phyloP scores from a whole-genome alignment of 2,329 filamentous ascomycete genomes.

The Cytospora leucostoma region DNA sequence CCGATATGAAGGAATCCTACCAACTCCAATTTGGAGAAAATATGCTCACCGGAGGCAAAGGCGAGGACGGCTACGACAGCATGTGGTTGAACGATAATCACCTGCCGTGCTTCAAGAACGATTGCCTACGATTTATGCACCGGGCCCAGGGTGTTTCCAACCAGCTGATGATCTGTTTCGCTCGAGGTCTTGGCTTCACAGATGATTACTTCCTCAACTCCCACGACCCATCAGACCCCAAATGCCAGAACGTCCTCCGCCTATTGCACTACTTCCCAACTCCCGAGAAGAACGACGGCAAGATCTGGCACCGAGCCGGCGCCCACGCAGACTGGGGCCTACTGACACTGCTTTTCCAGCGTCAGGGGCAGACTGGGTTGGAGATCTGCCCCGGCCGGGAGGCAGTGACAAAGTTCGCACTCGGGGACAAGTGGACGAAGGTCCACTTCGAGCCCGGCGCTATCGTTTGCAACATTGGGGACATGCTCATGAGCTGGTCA shows the following conservation, averaged over 20 bases:
- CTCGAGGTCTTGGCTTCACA: conserved; percentile 52
- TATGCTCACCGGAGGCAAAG: conserved; percentile 31
- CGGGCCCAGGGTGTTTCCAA: conserved; percentile 48
- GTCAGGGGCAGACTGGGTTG: conserved; percentile 53
- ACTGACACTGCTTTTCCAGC: conserved; percentile 60
- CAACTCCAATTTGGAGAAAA: conserved; percentile 54
- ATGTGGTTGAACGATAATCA: conserved; percentile 38
- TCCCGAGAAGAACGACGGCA: conserved; percentile 26
- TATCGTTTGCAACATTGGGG: conserved; percentile 60
- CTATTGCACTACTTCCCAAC: conserved; percentile 37
- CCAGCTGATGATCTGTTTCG: conserved; percentile 57
- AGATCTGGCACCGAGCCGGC: conserved; percentile 54
- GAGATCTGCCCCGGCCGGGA: conserved; percentile 61
- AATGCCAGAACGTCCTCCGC: conserved; percentile 55
- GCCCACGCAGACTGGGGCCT: conserved; percentile 62
- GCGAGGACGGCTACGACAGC: conserved; percentile 25
- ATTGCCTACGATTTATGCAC: conserved; percentile 38
- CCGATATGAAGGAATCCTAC: conserved; percentile 59
- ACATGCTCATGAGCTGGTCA: conserved; percentile 60
- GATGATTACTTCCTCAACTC: conserved; percentile 56
- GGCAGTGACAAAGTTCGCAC: conserved; percentile 53
- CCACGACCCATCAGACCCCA: conserved; percentile 49
- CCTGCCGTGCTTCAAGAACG: conserved; percentile 51
- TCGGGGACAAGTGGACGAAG: conserved; percentile 58
- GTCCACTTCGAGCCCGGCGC: conserved; percentile 49